phyloP scores from a whole-genome alignment of 2,329 filamentous ascomycete genomes.

The Ciborinia camelliae region DNA sequence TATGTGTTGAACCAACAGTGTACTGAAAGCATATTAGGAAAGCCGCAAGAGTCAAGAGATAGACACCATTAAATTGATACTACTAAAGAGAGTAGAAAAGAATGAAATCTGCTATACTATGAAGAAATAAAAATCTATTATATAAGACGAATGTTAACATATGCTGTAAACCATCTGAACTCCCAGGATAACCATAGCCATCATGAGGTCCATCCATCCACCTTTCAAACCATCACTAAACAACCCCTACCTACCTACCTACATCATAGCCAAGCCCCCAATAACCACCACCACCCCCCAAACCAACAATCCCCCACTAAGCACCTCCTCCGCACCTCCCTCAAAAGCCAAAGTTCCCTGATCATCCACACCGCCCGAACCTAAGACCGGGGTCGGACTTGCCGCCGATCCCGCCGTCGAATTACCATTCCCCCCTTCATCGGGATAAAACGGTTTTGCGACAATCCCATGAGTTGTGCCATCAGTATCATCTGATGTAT shows the following conservation, averaged over 20 bases:
- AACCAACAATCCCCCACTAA: background rate
- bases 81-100: background rate
- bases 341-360: background rate
- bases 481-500: too few species aligned
- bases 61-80: background rate
- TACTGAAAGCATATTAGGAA: background rate
- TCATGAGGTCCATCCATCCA: background rate
- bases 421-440: background rate
- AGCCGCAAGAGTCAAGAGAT: too few species aligned
- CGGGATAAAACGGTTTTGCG: conserved; percentile 2
- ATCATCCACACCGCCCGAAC: background rate
- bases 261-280: background rate
- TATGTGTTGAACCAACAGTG: background rate
- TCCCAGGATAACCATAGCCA: background rate
- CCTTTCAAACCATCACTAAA: background rate
- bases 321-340: background rate
- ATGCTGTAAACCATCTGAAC: background rate
- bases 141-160: background rate
- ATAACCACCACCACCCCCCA: background rate
- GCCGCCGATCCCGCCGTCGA: background rate
- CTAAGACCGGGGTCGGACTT: background rate
- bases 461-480: background rate
- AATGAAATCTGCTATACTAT: background rate
- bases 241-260: background rate
- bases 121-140: background rate